Evolutionary conservation across 208 protist genomes (phyloP), one percentile per base, ranked within the genome.

Genomic region (Crithidia thermophila): DNA sequence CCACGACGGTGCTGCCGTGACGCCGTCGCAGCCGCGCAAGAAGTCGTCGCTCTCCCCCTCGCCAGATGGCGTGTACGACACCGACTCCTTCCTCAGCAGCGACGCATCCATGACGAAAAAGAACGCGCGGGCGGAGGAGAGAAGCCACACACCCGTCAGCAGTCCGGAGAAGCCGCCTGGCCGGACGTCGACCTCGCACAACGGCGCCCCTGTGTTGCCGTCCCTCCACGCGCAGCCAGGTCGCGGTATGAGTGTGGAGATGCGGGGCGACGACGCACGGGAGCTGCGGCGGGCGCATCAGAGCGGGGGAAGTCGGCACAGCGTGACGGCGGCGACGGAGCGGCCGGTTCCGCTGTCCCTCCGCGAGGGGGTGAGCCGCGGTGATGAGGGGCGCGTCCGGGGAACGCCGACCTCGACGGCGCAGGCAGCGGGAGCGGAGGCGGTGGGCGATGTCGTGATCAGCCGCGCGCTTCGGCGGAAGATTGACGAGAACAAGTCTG

Each of bases 381-480:
- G 30, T 16, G 34, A 20, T 11, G 68, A 51, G 11, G 37, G n/a
- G 34, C 52, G 37, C 51, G 16, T 14, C 2, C 8, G 39, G 20
- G 20, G 34, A 11, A 10, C 52, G 16, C 16, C 52, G 11, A 7
- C 28, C 14, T 36, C 28, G 43, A 1, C 52, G 14, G 10, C 34
- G 14, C 6, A 23, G n/a, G 14, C 31, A 20, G 20, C 4, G 16
- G 18, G 23, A 9, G 42, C 39, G 3, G 59, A 76, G 55, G 5
- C 56, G 9, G 39, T 43, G 18, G 43, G 43, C 7, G 47, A 39
- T 13, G 56, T 49, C 18, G 59, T 57, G 30, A 77, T 79, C 28
- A 83, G 67, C 31, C 59, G 59, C 9, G 67, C 77, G 10, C 64
- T 79, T 6, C 61, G 68, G 18, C 58, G 74, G 9, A 84, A 81